Conservation (phyloP, 768 basidiomycete species). For the Termitomyces sp. region DNA sequence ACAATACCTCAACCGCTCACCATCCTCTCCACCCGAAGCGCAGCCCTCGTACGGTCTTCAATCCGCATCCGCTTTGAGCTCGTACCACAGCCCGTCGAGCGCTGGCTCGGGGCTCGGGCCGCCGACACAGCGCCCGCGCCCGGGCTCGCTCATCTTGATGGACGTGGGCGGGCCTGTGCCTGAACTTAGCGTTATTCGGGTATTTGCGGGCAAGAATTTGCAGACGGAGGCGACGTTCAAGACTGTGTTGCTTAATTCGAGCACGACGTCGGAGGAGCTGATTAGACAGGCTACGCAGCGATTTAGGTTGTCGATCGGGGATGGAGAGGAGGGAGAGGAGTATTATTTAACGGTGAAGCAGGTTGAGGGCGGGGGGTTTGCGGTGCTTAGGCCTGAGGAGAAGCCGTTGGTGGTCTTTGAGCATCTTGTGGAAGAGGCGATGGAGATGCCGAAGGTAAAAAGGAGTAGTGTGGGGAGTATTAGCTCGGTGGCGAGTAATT, state of each 20-base stretch:
- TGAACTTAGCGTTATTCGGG: slow-evolving; percentile 88
- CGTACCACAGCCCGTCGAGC: slow-evolving; percentile 22
- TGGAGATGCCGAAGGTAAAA: slow-evolving; percentile 83
- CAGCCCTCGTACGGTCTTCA: slow-evolving; percentile 73
- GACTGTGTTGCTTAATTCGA: slow-evolving; percentile 87
- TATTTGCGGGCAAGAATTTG: slow-evolving; percentile 89
- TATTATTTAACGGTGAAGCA: slow-evolving; percentile 95
- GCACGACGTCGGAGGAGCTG: slow-evolving; percentile 79
- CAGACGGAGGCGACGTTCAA: slow-evolving; percentile 98
- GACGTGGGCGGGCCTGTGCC: slow-evolving; percentile 67
- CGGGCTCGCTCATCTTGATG: slow-evolving; percentile 68
- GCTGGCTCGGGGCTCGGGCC: slow-evolving; percentile 42
- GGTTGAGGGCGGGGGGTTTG: slow-evolving; percentile 81
- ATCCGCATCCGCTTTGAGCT: slow-evolving; percentile 58
- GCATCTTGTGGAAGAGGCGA: slow-evolving; percentile 72
- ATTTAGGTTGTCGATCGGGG: slow-evolving; percentile 72
- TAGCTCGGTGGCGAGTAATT: slow-evolving; percentile 85
- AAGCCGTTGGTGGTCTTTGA: slow-evolving; percentile 90
- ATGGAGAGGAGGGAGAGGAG: slow-evolving; percentile 38
- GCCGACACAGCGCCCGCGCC: slow-evolving; percentile 51
- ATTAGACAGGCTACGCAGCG: slow-evolving; percentile 91
- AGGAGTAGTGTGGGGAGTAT: slow-evolving; percentile 92
- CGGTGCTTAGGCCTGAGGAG: slow-evolving; percentile 64
- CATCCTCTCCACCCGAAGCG: slow-evolving; percentile 70
- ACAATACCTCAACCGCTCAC: slow-evolving; percentile 85